These are phyloP conservation scores for Colletotrichum noveboracense DNA, from an alignment of 2,329 filamentous ascomycete genomes.

Conservation along the genomic window DNA sequence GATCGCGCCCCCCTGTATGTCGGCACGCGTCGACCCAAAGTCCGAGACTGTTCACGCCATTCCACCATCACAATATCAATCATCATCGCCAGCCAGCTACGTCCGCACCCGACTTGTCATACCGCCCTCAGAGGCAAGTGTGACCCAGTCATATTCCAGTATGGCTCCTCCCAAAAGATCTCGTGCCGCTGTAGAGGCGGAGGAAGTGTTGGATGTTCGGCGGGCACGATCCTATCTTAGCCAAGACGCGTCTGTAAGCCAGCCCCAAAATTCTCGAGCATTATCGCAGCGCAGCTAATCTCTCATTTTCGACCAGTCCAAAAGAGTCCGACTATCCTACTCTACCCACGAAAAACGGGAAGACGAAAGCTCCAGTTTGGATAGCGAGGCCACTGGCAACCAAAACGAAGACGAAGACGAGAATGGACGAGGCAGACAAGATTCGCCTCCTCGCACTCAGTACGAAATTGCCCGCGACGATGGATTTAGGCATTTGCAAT, in stretches of 20 bases:
- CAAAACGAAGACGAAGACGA: conserved; percentile 36
- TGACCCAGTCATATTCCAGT: neutral
- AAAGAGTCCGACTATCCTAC: conserved; percentile 38
- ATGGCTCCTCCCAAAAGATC: conserved; percentile 48
- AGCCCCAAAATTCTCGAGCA: neutral
- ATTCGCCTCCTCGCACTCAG: conserved; percentile 57
- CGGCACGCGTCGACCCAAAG: neutral
- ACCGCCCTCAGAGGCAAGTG: neutral
- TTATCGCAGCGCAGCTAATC: neutral
- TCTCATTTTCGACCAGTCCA: conserved; percentile 26
- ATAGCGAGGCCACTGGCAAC: conserved; percentile 23
- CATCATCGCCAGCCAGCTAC: neutral
- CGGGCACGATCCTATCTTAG: conserved; percentile 46
- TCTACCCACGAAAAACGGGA: conserved; percentile 23
- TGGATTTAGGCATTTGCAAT: conserved; percentile 61
- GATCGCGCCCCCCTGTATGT: neutral
- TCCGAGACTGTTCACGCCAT: neutral
- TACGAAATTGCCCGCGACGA: conserved; percentile 67
- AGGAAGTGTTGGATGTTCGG: conserved; percentile 38
- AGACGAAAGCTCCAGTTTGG: conserved; percentile 21
- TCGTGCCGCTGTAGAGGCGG: conserved; percentile 37
- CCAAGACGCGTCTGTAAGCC: conserved; percentile 42
- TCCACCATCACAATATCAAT: neutral
- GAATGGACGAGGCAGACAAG: conserved; percentile 27
- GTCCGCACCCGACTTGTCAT: neutral